Base-by-base conservation (phyloP, 352 stramenopile genomes). In the Pythium periplocum region DNA sequence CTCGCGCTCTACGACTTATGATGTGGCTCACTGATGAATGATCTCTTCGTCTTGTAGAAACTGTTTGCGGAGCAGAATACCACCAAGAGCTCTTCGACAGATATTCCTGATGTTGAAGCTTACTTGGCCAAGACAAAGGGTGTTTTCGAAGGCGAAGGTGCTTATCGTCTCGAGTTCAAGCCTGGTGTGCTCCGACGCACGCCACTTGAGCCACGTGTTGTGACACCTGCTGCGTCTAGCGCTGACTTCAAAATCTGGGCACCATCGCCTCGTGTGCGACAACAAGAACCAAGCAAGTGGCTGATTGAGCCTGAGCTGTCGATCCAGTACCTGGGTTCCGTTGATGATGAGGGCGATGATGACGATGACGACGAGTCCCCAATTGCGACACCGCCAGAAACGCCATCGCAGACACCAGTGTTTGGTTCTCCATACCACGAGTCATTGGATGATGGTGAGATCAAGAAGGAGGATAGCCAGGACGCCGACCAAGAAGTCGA, bases 101-200 rank as follows among this genome's bases (percentile, higher is more conserved):
- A 51, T 6, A 39, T 35, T 2, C 47, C 68, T 2, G 70, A 87
- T 52, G 54, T 75, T 17, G 68, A 72, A 45, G 41, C 54, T 0
- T 95, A 95, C 48, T 62, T 95, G 36, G 73, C 69, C 45, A 87
- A 87, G 61, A 85, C 82, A 0, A 93, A 93, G 61, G 63, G 70
- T 2, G 80, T 93, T 42, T 92, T 87, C 50, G 83, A 95, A 58
- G 81, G 81, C 2, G 82, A 95, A 64, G 78, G 82, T 45, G 82
- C 83, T 0, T 95, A 88, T 56, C 83, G 84, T n/a, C 75, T 95
- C 7, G 75, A 90, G 58, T 95, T 92, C 50, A 81, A 86, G 40
- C 80, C 84, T 39, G 84, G 84, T 31, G 73, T 95, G 35, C 38
- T 93, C 45, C 80, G 84, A 17, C 83, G 83, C 46, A 95, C 82